A percentile compares a stretch with the other conserved stretches of the same genome.
Evolutionary conservation across 2,329 filamentous ascomycete genomes (phyloP).

Genomic region (Dactylellina haptotyla): DNA sequence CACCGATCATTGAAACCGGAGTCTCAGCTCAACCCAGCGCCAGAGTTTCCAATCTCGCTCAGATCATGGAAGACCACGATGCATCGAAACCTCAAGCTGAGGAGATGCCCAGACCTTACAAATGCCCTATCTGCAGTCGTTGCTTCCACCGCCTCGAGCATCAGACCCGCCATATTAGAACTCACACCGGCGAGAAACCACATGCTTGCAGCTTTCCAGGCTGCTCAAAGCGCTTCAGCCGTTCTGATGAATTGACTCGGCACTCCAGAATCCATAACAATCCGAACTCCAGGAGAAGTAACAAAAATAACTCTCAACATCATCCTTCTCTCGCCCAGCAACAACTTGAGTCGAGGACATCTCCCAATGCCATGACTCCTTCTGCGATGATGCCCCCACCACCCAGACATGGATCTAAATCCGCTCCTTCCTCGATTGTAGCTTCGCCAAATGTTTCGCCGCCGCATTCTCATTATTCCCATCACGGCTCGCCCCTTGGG

Average conservation of each 20-base stretch:
- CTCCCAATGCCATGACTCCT: conserved; percentile 65
- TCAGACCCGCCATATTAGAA: conserved; percentile 90
- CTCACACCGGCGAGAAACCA: conserved; percentile 97
- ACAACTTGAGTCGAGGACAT: conserved; percentile 64
- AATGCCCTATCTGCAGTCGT: conserved; percentile 97
- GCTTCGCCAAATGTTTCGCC: conserved; percentile 96
- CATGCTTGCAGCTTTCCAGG: conserved; percentile 95
- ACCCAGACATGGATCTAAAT: conserved; percentile 83
- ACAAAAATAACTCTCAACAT: conserved; percentile 70
- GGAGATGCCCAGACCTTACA: conserved; percentile 95
- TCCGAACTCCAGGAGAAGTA: conserved; percentile 91
- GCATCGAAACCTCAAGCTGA: conserved; percentile 48
- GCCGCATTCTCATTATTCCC: conserved; percentile 79
- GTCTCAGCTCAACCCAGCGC: conserved; percentile 43
- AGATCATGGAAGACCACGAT: conserved; percentile 54
- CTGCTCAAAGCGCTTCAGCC: conserved; percentile 96
- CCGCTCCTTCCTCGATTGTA: conserved; percentile 84
- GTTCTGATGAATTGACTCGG: conserved; percentile 93
- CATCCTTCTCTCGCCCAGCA: conserved; percentile 58
- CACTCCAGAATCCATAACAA: conserved; percentile 99
- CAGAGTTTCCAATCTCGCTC: conserved; percentile 49
- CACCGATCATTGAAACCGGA: conserved; percentile 51
- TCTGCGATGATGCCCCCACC: conserved; percentile 80
- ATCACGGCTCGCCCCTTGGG: conserved; percentile 69
- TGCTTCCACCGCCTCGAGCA: conserved; percentile 98